Conservation (phyloP, 1,139 yeast species). For the Geotrichum siamense region DNA sequence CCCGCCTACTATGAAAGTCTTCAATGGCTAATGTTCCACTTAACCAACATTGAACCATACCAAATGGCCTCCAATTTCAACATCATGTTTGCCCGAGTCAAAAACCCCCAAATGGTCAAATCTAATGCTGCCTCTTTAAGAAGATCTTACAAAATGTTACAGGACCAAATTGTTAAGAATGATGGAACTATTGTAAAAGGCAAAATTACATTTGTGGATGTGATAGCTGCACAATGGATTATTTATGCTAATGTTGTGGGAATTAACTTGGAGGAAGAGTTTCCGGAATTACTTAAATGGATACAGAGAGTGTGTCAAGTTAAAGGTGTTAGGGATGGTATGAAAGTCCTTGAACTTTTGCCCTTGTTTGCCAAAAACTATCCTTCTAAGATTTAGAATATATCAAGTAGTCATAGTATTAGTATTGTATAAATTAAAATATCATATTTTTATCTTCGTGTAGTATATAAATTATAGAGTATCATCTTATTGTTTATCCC, state of each 20-base stretch:
- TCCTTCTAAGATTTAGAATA: too few relatives aligned
- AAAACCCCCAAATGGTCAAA: not conserved
- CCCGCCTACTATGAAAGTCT: constrained; percentile 44
- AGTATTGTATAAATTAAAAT: too few relatives aligned
- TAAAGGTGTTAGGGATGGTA: constrained; percentile 1
- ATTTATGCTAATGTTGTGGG: not conserved
- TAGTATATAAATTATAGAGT: too few relatives aligned
- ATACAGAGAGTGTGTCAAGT: not conserved
- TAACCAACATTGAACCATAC: constrained; percentile 1
- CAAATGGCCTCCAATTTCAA: constrained; percentile 1
- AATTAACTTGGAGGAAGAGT: constrained; percentile 2
- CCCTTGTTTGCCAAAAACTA: not conserved
- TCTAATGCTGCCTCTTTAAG: not conserved
- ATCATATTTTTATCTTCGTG: too few relatives aligned
- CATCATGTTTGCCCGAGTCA: not conserved
- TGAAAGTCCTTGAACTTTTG: not conserved
- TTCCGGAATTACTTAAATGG: constrained; percentile 1
- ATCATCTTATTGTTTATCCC: too few relatives aligned
- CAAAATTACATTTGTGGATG: not conserved
- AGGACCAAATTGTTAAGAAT: not conserved
- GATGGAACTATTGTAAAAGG: not conserved
- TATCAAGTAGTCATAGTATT: too few relatives aligned
- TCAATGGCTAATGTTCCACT: constrained; percentile 39
- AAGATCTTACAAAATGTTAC: not conserved
- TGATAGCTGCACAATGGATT: not conserved